Evolutionary conservation across 306 rosid species (phyloP).

Genomic region (Pterocarpus santalinus): DNA sequence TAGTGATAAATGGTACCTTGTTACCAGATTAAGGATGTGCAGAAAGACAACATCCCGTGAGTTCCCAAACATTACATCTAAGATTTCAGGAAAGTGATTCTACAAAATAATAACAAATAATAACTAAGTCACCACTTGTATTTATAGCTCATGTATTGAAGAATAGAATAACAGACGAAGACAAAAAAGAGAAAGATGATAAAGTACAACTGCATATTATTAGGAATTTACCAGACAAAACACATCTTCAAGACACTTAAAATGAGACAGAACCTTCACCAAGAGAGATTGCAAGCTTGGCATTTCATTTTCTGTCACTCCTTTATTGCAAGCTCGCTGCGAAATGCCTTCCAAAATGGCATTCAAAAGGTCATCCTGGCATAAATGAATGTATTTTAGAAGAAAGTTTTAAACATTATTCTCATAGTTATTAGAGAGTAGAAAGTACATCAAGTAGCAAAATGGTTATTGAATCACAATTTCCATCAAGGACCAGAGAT

Average conservation of each 20-base stretch:
- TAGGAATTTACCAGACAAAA: constrained; percentile 69
- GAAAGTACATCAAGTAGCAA: constrained; percentile 2
- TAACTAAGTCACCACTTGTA: constrained; percentile 33
- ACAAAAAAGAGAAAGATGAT: constrained; percentile 6
- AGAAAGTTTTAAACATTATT: constrained; percentile 17
- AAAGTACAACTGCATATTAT: constrained; percentile 28
- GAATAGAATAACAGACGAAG: background rate
- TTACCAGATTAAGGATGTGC: constrained; percentile 80
- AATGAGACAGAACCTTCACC: constrained; percentile 83
- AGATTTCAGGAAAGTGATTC: constrained; percentile 82
- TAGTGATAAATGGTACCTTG: constrained; percentile 62
- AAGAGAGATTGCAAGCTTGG: constrained; percentile 82
- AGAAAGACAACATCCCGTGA: constrained; percentile 68
- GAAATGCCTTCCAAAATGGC: constrained; percentile 81
- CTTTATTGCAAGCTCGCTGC: constrained; percentile 56
- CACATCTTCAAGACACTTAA: constrained; percentile 66
- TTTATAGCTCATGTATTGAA: constrained; percentile 21
- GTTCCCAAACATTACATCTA: constrained; percentile 77
- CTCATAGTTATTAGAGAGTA: constrained; percentile 15
- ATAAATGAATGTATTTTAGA: constrained; percentile 43
- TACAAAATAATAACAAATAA: constrained; percentile 48
- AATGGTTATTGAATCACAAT: constrained; percentile 17
- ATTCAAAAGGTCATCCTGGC: constrained; percentile 74
- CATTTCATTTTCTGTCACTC: constrained; percentile 69
- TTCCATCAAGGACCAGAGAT: constrained; percentile 19